These are phyloP conservation scores for Cladosporium sp. DNA, from an alignment of 2,329 filamentous ascomycete genomes.

Conservation along the genomic window DNA sequence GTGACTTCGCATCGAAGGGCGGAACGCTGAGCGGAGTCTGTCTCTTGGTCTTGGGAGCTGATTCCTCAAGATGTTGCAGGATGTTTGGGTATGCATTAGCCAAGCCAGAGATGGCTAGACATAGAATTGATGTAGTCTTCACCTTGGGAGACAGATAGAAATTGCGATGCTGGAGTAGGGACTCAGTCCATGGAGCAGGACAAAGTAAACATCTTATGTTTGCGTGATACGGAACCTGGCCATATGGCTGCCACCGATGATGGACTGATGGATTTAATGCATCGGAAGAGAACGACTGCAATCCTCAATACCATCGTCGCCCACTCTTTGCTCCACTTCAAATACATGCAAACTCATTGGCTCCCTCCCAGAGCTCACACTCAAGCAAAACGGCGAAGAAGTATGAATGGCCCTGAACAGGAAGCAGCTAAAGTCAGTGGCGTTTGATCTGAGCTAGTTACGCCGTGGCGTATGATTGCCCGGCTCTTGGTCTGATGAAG, in stretches of 20 bases:
- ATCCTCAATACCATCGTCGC: neutral
- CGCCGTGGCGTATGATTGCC: neutral
- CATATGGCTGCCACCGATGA: neutral
- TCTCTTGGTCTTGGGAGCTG: neutral
- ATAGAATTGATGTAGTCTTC: slow-evolving; percentile 15
- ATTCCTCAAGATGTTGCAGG: slow-evolving; percentile 15
- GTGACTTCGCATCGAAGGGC: slow-evolving; percentile 27
- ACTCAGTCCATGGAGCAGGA: too few species aligned
- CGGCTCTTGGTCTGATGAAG: neutral
- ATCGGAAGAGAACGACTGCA: neutral
- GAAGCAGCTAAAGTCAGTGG: neutral
- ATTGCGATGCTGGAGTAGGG: neutral
- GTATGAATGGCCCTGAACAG: neutral
- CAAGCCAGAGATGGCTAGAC: slow-evolving; percentile 16
- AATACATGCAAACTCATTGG: neutral
- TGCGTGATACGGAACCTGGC: too few species aligned
- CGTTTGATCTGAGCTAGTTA: neutral
- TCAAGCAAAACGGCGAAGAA: neutral
- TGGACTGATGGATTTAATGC: neutral
- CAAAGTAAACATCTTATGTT: neutral
- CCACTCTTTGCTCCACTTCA: neutral
- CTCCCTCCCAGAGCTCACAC: neutral
- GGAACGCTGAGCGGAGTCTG: slow-evolving; percentile 11
- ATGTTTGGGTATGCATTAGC: slow-evolving; percentile 19
- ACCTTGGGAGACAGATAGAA: neutral